Evolutionary conservation across 2,329 filamentous ascomycete genomes (phyloP).

Genomic region (Penicillium sp.): DNA sequence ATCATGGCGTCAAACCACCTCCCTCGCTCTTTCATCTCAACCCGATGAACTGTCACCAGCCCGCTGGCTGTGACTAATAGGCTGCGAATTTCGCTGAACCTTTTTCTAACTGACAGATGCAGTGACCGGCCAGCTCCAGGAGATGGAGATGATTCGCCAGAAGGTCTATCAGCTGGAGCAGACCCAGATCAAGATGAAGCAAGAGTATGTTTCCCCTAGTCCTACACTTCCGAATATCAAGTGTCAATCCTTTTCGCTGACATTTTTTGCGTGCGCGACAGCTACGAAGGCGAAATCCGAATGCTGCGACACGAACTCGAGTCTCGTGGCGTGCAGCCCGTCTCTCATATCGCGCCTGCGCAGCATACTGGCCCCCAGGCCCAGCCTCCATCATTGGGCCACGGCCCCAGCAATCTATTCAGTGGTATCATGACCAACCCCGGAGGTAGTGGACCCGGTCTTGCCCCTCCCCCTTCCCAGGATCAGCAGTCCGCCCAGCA

Average conservation of each 20-base stretch:
- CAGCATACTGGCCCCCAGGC: slow-evolving; percentile 83
- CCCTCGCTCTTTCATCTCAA: not conserved
- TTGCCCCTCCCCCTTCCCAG: slow-evolving; percentile 75
- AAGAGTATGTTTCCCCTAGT: slow-evolving; percentile 68
- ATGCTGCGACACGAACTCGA: slow-evolving; percentile 87
- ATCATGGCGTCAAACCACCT: not conserved
- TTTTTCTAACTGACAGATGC: slow-evolving; percentile 37
- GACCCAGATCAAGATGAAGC: slow-evolving; percentile 83
- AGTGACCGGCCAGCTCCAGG: slow-evolving; percentile 90
- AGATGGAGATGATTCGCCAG: slow-evolving; percentile 91
- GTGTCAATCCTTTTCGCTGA: slow-evolving; percentile 17
- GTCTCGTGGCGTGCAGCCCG: slow-evolving; percentile 65
- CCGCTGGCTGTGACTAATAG: slow-evolving; percentile 16
- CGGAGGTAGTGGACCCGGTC: slow-evolving; percentile 80
- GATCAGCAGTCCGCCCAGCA: slow-evolving; percentile 65
- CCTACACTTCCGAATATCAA: not conserved
- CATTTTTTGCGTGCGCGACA: slow-evolving; percentile 42
- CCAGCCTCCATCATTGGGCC: slow-evolving; percentile 81
- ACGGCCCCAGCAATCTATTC: slow-evolving; percentile 88
- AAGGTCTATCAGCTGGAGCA: slow-evolving; percentile 95
- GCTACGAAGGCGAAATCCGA: slow-evolving; percentile 90
- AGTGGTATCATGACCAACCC: slow-evolving; percentile 93
- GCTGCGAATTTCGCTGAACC: slow-evolving; percentile 24
- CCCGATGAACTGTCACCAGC: slow-evolving; percentile 14
- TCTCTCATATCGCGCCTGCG: slow-evolving; percentile 72